These are phyloP conservation scores for Cordyceps farinosa DNA, from an alignment of 2,329 filamentous ascomycete species.

Conservation along the genomic window DNA sequence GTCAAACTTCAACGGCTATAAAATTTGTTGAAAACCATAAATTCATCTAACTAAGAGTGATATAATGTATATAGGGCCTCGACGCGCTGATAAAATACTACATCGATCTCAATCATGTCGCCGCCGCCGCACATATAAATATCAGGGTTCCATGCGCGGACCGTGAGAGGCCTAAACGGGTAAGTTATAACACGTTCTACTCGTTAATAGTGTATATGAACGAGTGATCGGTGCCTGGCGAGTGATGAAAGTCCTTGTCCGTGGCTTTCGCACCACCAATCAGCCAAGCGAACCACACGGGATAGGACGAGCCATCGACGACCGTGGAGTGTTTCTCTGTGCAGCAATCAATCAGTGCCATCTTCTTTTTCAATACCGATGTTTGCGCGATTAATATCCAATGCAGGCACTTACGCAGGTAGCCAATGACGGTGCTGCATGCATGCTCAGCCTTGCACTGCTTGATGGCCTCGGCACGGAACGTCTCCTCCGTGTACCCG, in stretches of 20 bases:
- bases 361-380: too few relatives aligned
- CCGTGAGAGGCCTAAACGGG: too few relatives aligned
- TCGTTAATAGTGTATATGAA: conserved; percentile 13
- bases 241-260: conserved; percentile 1
- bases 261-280: conserved; percentile 7
- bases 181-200: neutral
- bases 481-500: neutral
- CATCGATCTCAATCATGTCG: too few relatives aligned
- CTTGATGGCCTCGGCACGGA: conserved; percentile 7
- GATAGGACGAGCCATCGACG: neutral
- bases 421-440: conserved; percentile 14
- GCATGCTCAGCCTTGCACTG: conserved; percentile 11
- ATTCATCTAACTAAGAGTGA: too few relatives aligned
- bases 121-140: too few relatives aligned
- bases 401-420: conserved; percentile 6
- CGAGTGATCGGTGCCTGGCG: neutral
- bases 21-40: too few relatives aligned
- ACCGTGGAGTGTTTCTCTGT: conserved; percentile 6
- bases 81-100: too few relatives aligned
- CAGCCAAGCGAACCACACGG: conserved; percentile 11
- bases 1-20: too few relatives aligned
- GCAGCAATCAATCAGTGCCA: too few relatives aligned
- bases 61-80: too few relatives aligned
- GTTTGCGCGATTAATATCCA: neutral
- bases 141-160: too few relatives aligned